Evolutionary conservation across 441 rosid species (phyloP).

Genomic region (Adansonia gregorii): DNA sequence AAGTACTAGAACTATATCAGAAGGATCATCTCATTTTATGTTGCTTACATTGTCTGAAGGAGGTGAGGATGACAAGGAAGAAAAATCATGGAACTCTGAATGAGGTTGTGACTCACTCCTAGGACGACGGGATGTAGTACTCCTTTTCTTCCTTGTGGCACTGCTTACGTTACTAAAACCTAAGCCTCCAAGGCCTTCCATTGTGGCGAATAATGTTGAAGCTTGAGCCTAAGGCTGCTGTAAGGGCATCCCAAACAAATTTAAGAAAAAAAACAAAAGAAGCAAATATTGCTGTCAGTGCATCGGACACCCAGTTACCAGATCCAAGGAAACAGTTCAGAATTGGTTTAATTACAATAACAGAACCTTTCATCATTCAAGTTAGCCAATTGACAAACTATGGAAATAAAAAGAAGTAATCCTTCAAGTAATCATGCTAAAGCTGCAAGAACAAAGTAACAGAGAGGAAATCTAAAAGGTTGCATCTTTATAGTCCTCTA

Average conservation of each 20-base stretch:
- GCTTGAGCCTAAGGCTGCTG: constrained; percentile 30
- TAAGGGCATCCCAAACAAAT: not conserved
- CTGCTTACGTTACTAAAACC: constrained; percentile 62
- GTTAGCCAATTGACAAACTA: constrained; percentile 7
- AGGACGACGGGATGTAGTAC: constrained; percentile 69
- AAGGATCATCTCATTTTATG: constrained; percentile 21
- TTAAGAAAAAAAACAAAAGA: not conserved
- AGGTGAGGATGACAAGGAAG: constrained; percentile 72
- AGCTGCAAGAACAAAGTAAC: not conserved
- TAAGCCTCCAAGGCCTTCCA: constrained; percentile 60
- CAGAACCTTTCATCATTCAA: not conserved
- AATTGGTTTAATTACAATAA: not conserved
- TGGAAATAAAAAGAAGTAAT: not conserved
- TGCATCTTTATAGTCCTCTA: constrained; percentile 14
- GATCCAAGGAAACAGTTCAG: not conserved
- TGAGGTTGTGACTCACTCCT: constrained; percentile 59
- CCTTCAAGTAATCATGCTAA: not conserved
- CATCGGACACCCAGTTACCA: not conserved
- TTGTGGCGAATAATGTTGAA: constrained; percentile 22
- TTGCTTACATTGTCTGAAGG: constrained; percentile 60
- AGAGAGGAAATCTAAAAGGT: not conserved
- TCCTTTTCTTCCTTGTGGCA: constrained; percentile 76
- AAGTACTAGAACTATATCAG: constrained; percentile 23
- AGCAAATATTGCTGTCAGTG: constrained; percentile 4
- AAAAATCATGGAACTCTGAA: constrained; percentile 55